Evolutionary conservation across 495 filamentous ascomycete species (phyloP), one percentile per base, ranked within the genome.

Genomic region (Baudoinia panamericana): DNA sequence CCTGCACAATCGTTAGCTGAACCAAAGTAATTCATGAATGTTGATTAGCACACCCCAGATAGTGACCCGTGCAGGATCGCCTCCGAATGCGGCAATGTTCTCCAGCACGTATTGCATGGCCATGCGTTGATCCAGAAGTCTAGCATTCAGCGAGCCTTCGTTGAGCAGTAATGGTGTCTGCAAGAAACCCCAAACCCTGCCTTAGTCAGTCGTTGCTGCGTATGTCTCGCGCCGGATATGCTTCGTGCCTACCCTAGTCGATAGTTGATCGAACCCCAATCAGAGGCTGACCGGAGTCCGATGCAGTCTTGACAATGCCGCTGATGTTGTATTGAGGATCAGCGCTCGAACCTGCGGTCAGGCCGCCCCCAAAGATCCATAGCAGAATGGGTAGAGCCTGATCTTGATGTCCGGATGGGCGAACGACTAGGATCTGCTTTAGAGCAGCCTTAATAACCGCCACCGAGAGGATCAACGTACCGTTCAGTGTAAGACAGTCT

Each of bases 101-200:
- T 61, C 56, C 16, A 50, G 46, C 6, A 58, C 46, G 56, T 56
- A 63, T 19, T 61, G 32, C 23, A 63, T 29, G 2, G 47, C 60
- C 6, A 56, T 26, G 19, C 56, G 41, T 41, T 63, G 59, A 33
- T 63, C 59, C 11, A 46, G 46, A 19, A 62, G 39, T 11, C 59
- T 58, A 11, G 71, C 53, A 27, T 71, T 75, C 17, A 77, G 53
- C 0, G 76, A 64, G 7, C 78, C 80, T 45, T 82, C 78, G 17
- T 63, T 61, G 4, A 75, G 64, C 25, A 84, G 66, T 58, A 83
- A 78, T 39, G 71, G 69, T 9, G 71, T 73, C 23, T 44, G 27
- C 10, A 76, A 42, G 59, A 78, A 79, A 7, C 75, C 75, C 41
- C 76, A 79, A 9, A n/a, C n/a, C n/a, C n/a, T n/a, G n/a, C n/a